Evolutionary conservation across 2,329 filamentous ascomycete species (phyloP), one percentile per base, ranked within the genome.

Genomic region (Botrytis byssoidea): DNA sequence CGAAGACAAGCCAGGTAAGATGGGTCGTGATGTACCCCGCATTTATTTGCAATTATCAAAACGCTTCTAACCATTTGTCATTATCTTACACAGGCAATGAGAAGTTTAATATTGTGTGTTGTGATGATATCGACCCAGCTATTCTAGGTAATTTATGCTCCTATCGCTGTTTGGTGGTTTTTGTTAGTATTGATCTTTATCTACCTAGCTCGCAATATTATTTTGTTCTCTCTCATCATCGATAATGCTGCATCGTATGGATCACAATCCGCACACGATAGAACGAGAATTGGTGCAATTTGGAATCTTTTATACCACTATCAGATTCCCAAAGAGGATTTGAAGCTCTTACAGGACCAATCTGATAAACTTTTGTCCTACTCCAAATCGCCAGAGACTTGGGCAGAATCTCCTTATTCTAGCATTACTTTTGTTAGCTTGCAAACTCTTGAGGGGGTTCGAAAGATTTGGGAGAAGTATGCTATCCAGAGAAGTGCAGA

Each of bases 1-100:
- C 42, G 71, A 73, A 57, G 71, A 44, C 18, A 73, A 69, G 32
- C 71, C 71, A 42, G 71, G 71, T 70, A 72, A 55, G 35, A 40
- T 25, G 14, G 51, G 14, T n/a, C 48, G 3, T 32, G 51, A 29
- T 57, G 25, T 16, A 57, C n/a, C 51, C 51, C 7, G 14, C n/a
- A 32, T 29, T 29, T n/a, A 16, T 29, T 57, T 57, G n/a, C 51
- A 29, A 18, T 57, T 29, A 4, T 16, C 14, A 57, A 57, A 57
- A 29, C 14, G n/a, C n/a, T 18, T 57, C 51, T 57, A 7, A 55
- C 12, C 25, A n/a, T 55, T 22, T 55, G 3, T 1, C 0, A 29
- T 68, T 14, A 67, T n/a, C 9, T 40, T 29, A 12, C 20, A 25
- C 37, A 68, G 65, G 65, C 22, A 29, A 22, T 7, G 65, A 55